phyloP scores from a whole-genome alignment of 2,329 filamentous ascomycete genomes.

The Eutypella sp. region DNA sequence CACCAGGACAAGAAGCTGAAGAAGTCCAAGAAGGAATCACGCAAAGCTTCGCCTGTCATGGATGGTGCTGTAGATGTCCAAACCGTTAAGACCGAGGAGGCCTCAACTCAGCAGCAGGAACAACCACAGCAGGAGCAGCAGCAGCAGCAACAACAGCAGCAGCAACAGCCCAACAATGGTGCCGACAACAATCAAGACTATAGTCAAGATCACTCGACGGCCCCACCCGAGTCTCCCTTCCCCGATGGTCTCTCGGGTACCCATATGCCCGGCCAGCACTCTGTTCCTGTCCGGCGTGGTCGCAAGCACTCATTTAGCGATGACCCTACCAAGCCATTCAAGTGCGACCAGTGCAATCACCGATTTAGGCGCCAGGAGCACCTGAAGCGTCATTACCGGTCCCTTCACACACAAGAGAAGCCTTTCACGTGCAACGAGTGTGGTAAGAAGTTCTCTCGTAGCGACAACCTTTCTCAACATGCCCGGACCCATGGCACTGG shows the following conservation, averaged over 20 bases:
- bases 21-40: conserved; percentile 45
- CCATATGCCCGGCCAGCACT: conserved; percentile 27
- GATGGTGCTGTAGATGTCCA: conserved; percentile 35
- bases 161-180: conserved; percentile 28
- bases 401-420: conserved; percentile 97
- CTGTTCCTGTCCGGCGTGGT: conserved; percentile 73
- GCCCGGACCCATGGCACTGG: conserved; percentile 88
- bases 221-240: too few species aligned
- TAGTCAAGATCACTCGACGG: too few species aligned
- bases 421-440: conserved; percentile 97
- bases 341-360: conserved; percentile 92
- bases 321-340: conserved; percentile 96
- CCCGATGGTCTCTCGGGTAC: too few species aligned
- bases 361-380: conserved; percentile 98
- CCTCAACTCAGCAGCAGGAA: too few species aligned
- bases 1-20: conserved; percentile 56
- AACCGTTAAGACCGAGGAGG: conserved; percentile 28
- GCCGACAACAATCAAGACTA: conserved; percentile 32
- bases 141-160: too few species aligned
- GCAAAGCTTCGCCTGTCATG: conserved; percentile 36
- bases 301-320: conserved; percentile 98
- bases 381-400: conserved; percentile 96
- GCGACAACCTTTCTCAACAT: conserved; percentile 95
- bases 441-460: conserved; percentile 98
- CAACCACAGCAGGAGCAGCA: too few species aligned